A percentile compares a stretch with the other conserved stretches of the same genome.
Conservation (phyloP, 495 filamentous ascomycete species). For the Penicillium canescens region DNA sequence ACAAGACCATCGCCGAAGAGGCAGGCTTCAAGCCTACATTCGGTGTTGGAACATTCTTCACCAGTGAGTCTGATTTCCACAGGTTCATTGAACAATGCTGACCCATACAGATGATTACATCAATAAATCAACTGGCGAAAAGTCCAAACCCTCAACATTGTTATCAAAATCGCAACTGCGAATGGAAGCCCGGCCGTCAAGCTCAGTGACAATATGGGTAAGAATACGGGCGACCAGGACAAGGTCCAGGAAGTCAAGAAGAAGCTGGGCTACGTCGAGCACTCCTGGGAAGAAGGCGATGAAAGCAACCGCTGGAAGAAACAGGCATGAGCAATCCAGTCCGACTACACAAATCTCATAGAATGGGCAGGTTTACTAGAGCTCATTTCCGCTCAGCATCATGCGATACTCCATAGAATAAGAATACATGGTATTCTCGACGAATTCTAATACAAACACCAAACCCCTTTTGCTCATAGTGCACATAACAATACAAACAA, state of each 20-base stretch:
- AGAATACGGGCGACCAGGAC: conserved; percentile 85
- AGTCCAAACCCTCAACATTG: conserved; percentile 97
- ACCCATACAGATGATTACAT: conserved; percentile 68
- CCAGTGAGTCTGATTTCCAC: conserved; percentile 53
- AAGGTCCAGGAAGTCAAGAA: conserved; percentile 83
- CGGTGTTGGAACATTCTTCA: conserved; percentile 93
- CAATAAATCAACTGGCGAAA: conserved; percentile 64
- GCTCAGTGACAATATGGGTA: conserved; percentile 94
- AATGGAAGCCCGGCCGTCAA: conserved; percentile 84
- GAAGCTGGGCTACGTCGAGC: conserved; percentile 81
- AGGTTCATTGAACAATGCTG: background rate
- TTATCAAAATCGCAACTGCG: conserved; percentile 91
- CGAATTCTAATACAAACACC: background rate
- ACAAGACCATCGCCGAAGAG: conserved; percentile 76
- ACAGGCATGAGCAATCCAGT: conserved; percentile 7
- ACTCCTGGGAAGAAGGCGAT: conserved; percentile 78
- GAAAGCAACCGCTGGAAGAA: conserved; percentile 79
- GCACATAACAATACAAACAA: no score
- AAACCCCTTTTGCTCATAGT: background rate
- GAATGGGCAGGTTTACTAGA: background rate
- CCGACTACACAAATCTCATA: background rate
- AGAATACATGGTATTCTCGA: conserved; percentile 3
- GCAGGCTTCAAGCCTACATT: conserved; percentile 82
- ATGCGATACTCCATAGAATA: conserved; percentile 2
- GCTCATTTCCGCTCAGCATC: conserved; percentile 1